These are phyloP conservation scores for Russula dissimulans DNA, from an alignment of 768 basidiomycete species.

Conservation along the genomic window DNA sequence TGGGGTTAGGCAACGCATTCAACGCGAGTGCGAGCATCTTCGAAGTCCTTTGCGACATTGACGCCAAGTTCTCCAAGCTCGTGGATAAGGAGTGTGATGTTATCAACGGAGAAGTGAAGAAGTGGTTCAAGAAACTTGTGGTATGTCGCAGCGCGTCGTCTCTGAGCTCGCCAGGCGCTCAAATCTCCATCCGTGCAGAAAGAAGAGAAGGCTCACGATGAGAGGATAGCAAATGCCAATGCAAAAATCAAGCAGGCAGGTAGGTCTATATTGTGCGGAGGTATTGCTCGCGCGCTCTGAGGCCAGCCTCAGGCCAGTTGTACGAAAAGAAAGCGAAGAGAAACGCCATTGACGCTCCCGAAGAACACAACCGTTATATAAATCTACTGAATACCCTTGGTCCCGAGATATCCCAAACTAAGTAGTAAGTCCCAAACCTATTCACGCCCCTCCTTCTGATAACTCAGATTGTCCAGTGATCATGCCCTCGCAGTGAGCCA, in stretches of 20 bases:
- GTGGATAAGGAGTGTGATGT: conserved; percentile 63
- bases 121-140: conserved; percentile 79
- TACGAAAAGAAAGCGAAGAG: conserved; percentile 81
- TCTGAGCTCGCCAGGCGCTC: not conserved
- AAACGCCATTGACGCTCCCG: conserved; percentile 51
- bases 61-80: conserved; percentile 65
- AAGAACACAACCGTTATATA: conserved; percentile 73
- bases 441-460: not conserved
- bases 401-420: conserved; percentile 72
- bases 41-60: conserved; percentile 61
- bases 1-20: conserved; percentile 53
- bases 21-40: conserved; percentile 55
- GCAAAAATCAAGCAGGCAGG: conserved; percentile 72
- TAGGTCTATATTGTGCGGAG: conserved; percentile 21
- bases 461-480: conserved; percentile 38
- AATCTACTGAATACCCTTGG: conserved; percentile 61
- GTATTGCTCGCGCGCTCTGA: not conserved
- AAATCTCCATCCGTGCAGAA: conserved; percentile 39
- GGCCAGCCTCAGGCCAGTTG: conserved; percentile 41
- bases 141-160: conserved; percentile 34
- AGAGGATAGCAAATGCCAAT: conserved; percentile 55
- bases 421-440: conserved; percentile 46
- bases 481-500: conserved; percentile 56
- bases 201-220: conserved; percentile 73
- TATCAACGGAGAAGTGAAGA: conserved; percentile 62